Evolutionary conservation across 2,329 filamentous ascomycete species (phyloP).

Genomic region (Aciculosporium take): DNA sequence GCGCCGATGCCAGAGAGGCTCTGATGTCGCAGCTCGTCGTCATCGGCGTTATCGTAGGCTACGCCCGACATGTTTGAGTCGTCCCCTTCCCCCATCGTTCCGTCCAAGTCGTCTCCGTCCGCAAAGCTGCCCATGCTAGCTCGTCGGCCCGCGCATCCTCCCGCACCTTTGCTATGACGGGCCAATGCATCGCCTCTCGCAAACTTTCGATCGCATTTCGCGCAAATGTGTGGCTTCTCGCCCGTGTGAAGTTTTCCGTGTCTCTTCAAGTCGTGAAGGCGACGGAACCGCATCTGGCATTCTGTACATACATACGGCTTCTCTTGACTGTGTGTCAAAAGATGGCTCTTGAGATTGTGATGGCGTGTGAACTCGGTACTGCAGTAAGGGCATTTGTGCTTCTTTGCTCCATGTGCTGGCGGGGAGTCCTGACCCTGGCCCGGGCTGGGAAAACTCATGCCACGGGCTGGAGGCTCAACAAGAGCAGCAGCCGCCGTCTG

Average conservation of each 20-base stretch:
- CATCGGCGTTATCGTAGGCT: conserved; percentile 42
- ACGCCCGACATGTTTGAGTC: conserved; percentile 44
- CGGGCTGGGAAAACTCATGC: conserved; percentile 44
- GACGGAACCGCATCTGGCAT: conserved; percentile 84
- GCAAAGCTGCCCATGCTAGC: conserved; percentile 75
- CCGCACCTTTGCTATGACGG: conserved; percentile 87
- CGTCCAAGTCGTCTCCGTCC: conserved; percentile 58
- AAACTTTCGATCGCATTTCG: conserved; percentile 88
- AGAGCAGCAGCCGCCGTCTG: conserved; percentile 27
- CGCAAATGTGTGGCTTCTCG: conserved; percentile 87
- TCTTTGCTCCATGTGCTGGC: conserved; percentile 54
- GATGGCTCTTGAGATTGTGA: conserved; percentile 93
- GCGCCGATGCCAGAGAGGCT: conserved; percentile 65
- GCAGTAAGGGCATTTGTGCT: conserved; percentile 94
- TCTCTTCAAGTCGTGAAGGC: conserved; percentile 87
- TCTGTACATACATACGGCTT: conserved; percentile 91
- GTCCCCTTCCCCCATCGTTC: conserved; percentile 34
- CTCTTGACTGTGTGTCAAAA: conserved; percentile 94
- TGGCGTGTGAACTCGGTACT: conserved; percentile 93
- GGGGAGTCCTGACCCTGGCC: conserved; percentile 32
- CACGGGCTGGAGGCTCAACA: conserved; percentile 31
- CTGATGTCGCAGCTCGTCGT: conserved; percentile 48
- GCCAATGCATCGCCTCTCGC: conserved; percentile 89
- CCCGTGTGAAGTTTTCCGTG: conserved; percentile 95
- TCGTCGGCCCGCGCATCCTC: conserved; percentile 83